Evolutionary conservation across 2,329 filamentous ascomycete genomes (phyloP).

Genomic region (Xylaria digitata): DNA sequence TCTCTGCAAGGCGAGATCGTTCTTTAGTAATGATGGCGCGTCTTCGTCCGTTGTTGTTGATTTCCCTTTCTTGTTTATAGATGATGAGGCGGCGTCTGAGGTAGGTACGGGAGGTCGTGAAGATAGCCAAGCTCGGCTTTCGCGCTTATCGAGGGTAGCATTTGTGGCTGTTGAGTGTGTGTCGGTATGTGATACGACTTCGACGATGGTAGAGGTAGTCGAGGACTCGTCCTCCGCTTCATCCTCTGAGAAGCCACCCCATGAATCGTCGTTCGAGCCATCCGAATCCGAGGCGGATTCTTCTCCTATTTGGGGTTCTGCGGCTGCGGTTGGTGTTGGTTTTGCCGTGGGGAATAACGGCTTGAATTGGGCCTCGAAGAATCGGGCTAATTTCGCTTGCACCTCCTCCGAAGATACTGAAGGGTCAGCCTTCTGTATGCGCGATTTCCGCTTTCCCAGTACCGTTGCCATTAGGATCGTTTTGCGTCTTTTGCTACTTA

Average conservation of each 20-base stretch:
- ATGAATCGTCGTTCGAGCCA: conserved; percentile 36
- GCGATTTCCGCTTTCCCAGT: conserved; percentile 64
- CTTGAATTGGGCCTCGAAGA: conserved; percentile 90
- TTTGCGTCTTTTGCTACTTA: not conserved
- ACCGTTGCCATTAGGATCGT: conserved; percentile 54
- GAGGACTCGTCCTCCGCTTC: conserved; percentile 49
- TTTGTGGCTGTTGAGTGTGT: conserved; percentile 51
- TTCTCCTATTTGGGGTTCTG: conserved; percentile 49
- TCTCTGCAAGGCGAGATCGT: conserved; percentile 91
- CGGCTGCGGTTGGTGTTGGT: conserved; percentile 28
- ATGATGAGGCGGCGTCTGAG: conserved; percentile 43
- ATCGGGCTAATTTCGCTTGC: conserved; percentile 80
- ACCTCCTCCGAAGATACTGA: conserved; percentile 62
- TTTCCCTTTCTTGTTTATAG: conserved; percentile 41
- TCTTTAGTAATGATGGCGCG: conserved; percentile 78
- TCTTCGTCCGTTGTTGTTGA: conserved; percentile 67
- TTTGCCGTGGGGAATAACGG: conserved; percentile 63
- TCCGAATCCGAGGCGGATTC: conserved; percentile 49
- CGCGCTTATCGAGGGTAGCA: conserved; percentile 69
- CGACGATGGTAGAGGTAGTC: conserved; percentile 53
- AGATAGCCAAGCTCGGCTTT: conserved; percentile 77
- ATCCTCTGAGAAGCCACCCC: conserved; percentile 61
- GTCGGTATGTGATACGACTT: conserved; percentile 72
- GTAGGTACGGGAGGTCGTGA: conserved; percentile 59
- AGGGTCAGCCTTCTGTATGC: conserved; percentile 45